Percentiles rank a stretch among this genome's conserved stretches.
Conservation (phyloP, 2,329 filamentous ascomycete genomes). For the Cryphonectria parasitica region DNA sequence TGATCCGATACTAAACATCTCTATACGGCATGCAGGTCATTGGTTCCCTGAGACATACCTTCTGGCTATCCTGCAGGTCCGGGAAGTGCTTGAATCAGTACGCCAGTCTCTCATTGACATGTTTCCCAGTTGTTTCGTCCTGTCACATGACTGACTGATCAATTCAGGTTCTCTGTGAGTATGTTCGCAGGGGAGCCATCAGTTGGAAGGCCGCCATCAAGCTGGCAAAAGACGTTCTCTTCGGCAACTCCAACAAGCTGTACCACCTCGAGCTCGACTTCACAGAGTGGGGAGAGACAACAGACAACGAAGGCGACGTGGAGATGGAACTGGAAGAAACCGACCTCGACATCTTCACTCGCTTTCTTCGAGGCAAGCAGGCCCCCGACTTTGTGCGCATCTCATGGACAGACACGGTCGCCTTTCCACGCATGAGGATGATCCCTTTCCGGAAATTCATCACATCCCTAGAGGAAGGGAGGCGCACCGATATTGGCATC, state of each 20-base stretch:
- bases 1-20: background rate
- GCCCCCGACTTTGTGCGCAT: conserved; percentile 70
- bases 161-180: conserved; percentile 65
- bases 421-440: conserved; percentile 66
- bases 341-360: conserved; percentile 42
- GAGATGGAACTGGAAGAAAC: conserved; percentile 34
- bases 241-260: conserved; percentile 76
- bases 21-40: conserved; percentile 45
- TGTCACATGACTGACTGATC: conserved; percentile 20
- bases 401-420: conserved; percentile 81
- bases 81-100: conserved; percentile 70
- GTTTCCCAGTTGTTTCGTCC: background rate
- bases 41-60: conserved; percentile 79
- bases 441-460: conserved; percentile 65
- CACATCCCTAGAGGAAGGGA: conserved; percentile 50
- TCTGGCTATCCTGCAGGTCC: conserved; percentile 72
- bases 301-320: conserved; percentile 29
- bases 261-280: conserved; percentile 64
- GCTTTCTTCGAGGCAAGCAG: conserved; percentile 52
- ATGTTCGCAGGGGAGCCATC: conserved; percentile 66
- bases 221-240: conserved; percentile 70
- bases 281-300: conserved; percentile 34
- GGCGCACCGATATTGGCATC: conserved; percentile 58
- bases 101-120: conserved; percentile 29
- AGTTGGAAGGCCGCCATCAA: conserved; percentile 64